Base-by-base conservation (phyloP, 2,329 filamentous ascomycete species). In the Dothiorella sarmentorum region DNA sequence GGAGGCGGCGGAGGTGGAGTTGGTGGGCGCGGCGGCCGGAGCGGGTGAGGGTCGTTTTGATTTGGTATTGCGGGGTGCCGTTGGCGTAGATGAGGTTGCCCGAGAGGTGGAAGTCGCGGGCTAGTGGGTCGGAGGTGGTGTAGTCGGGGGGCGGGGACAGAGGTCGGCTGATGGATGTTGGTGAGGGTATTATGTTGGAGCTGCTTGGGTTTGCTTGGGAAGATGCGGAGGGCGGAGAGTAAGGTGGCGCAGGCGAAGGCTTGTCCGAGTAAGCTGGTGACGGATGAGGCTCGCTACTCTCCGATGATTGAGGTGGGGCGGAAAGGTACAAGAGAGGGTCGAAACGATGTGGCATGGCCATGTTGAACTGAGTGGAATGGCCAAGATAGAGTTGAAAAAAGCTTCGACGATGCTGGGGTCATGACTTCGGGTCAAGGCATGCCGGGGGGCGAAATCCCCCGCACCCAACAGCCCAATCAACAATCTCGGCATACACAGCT, bases 61-160 rank as follows among this genome's bases (percentile, higher is more conserved):
- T 15, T 45, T 69, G 67, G 55, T 68, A 69, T 24, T 63, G 56
- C 7, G 67, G 66, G 5, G 61, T 31, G 29, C 61, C 60, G 20
- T 59, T 61, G 20, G 62, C 65, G 45, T 67, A 67, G 24, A 69
- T 57, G 33, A 69, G 61, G 3, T 63, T 59, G 2, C 40, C 61
- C 9, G 60, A 37, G 17, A 68, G 59, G 3, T 61, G 60, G 56
- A 67, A 66, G 15, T 51, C 61, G 7, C 38, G 58, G 7, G 62
- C 63, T 20, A 62, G 61, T 3, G 61, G 49, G 37, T 65, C 65
- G 2, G 63, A 13, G 10, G 65, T 37, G 7, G 60, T 40, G 55
- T 67, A 64, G 15, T 40, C 53, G 2, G 64, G 65, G 5, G 63
- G 64, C n/a, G 45, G 43, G 4, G 43, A 45, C 4, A 20, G 26